These are phyloP conservation scores for Primulina tabacum DNA, from an alignment of 257 asterid genomes.

Conservation along the genomic window DNA sequence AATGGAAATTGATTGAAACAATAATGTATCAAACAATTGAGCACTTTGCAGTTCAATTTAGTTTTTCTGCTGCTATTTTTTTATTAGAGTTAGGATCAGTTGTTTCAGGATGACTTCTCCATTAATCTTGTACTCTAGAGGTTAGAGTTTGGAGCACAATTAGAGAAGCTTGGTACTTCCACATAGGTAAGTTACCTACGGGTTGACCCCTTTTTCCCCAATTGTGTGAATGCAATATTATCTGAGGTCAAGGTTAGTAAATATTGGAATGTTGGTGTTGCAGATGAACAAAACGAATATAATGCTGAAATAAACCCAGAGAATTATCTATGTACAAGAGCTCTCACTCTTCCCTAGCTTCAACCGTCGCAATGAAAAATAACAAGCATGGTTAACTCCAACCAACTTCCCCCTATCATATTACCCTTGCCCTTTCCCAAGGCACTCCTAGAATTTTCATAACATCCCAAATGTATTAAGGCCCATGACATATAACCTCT, in stretches of 20 bases:
- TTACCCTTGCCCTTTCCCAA: too few species aligned
- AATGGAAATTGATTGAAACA: too few species aligned
- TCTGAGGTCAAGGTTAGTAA: neutral
- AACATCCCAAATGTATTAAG: too few species aligned
- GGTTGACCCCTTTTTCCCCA: neutral
- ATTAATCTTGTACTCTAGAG: neutral
- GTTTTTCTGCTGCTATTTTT: neutral
- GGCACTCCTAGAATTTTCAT: too few species aligned
- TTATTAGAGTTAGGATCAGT: neutral
- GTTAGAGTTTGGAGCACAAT: neutral
- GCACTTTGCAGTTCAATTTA: neutral
- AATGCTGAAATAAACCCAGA: too few species aligned
- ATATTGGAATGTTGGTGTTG: neutral
- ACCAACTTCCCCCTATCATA: too few species aligned
- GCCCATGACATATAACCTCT: too few species aligned
- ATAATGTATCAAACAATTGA: neutral
- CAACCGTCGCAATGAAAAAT: too few species aligned
- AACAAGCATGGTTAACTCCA: too few species aligned
- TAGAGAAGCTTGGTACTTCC: neutral
- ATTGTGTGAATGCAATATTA: neutral
- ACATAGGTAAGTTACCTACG: neutral
- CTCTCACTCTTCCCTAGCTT: too few species aligned
- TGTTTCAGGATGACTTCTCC: neutral
- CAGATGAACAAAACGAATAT: too few species aligned
- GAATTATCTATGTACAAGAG: too few species aligned